Evolutionary conservation across 176 grass and related monocot species (phyloP), one percentile per base, ranked within the genome.

Genomic region (Avena eriantha): DNA sequence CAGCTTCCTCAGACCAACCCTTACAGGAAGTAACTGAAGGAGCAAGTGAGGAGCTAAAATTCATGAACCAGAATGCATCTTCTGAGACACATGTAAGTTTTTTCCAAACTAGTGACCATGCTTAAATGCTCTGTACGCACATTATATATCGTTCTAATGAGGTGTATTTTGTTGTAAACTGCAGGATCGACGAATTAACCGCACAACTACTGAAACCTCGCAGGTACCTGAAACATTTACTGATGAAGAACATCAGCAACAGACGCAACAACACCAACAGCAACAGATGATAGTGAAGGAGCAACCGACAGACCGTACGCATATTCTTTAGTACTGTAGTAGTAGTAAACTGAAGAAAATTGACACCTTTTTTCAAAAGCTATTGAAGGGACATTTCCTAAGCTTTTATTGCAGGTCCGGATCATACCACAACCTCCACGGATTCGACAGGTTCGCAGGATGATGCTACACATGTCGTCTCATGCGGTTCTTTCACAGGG

Each of bases 401-500:
- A 84, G 34, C 79, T 86, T 58, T 43, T 66, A 26, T 86, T 85
- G 82, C 89, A 93, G 92, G 78, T 61, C 46, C 54, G 21, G 55
- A 80, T 56, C 76, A 88, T 51, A 72, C 63, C 45, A 26, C 33
- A 29, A 51, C 59, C 5, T 75, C 50, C 2, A 16, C 39, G 13
- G 64, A 76, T 55, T 48, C 17, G 10, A 50, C 18, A 80, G 26
- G 72, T 77, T 78, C 34, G 18, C 36, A 41, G 22, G n/a, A 58
- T 12, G 76, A 69, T 7, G 77, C 84, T 36, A 91, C 31, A 3
- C 22, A 53, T 81, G 69, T 54, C 0, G 18, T 91, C 29, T 63
- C 90, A 24, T 85, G 45, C 22, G 84, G 87, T 87, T 87, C 74
- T 36, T 92, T 93, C 26, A 94, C 92, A 65, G 71, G 93, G 23